phyloP scores from a whole-genome alignment of 2,329 filamentous ascomycete genomes.

The Epichloe sibirici region DNA sequence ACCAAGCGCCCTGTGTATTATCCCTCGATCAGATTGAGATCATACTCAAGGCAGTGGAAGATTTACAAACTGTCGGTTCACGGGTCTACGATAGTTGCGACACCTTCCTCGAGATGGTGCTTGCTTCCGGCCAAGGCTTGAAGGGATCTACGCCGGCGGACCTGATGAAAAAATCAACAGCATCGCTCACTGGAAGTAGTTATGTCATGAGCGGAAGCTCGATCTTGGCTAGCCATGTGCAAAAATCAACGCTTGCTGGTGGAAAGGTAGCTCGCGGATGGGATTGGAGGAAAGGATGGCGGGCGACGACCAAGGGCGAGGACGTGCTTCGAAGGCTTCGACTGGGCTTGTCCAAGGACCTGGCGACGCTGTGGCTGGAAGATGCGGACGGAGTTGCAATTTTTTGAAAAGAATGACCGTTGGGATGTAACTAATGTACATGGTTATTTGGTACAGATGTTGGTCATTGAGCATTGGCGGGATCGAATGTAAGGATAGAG shows the following conservation, averaged over 20 bases:
- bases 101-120: constrained; percentile 64
- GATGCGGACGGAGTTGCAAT: constrained; percentile 46
- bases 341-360: constrained; percentile 59
- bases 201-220: constrained; percentile 64
- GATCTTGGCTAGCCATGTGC: constrained; percentile 52
- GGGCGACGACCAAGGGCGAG: constrained; percentile 45
- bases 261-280: constrained; percentile 49
- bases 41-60: constrained; percentile 66
- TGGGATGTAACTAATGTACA: background rate
- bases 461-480: background rate
- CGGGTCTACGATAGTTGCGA: constrained; percentile 64
- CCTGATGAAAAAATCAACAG: constrained; percentile 48
- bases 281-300: constrained; percentile 74
- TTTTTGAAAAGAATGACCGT: constrained; percentile 16
- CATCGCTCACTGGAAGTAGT: constrained; percentile 43
- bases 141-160: constrained; percentile 53
- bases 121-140: constrained; percentile 54
- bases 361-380: constrained; percentile 57
- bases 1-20: constrained; percentile 42
- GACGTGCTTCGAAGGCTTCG: constrained; percentile 65
- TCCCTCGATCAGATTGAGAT: constrained; percentile 60
- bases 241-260: constrained; percentile 45
- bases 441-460: background rate
- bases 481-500: background rate
- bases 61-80: constrained; percentile 61